These are phyloP conservation scores for Allium sativum DNA, from an alignment of 106 monocot genomes.

Conservation along the genomic window DNA sequence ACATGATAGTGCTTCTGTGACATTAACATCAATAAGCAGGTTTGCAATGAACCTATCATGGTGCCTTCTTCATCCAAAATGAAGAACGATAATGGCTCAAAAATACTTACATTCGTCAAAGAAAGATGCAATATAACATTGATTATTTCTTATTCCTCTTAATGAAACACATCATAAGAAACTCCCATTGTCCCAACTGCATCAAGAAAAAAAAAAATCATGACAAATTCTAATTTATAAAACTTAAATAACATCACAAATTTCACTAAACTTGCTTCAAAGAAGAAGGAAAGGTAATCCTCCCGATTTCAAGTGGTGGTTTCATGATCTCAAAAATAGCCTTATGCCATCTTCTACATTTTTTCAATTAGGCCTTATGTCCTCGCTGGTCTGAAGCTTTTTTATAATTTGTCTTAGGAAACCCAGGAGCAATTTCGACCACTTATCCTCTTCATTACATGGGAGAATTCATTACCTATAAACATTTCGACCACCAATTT, in stretches of 20 bases:
- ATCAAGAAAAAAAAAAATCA: not conserved
- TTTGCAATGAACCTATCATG: too few species aligned
- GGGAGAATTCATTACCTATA: too few species aligned
- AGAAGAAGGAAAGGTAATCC: constrained; percentile 68
- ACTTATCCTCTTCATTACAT: constrained; percentile 33
- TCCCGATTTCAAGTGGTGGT: constrained; percentile 28
- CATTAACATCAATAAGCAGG: too few species aligned
- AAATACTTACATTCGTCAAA: constrained; percentile 27
- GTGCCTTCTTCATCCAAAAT: too few species aligned
- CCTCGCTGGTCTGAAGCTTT: constrained; percentile 49
- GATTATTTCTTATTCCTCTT: constrained; percentile 56
- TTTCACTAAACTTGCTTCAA: constrained; percentile 55
- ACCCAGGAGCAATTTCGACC: constrained; percentile 67
- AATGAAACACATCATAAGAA: constrained; percentile 41
- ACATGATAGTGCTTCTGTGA: too few species aligned
- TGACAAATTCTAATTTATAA: constrained; percentile 1
- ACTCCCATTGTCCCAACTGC: constrained; percentile 41
- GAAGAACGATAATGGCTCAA: too few species aligned
- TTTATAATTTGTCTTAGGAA: constrained; percentile 45
- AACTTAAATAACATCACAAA: not conserved
- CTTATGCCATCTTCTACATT: constrained; percentile 66
- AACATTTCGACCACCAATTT: too few species aligned
- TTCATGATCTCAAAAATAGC: constrained; percentile 24
- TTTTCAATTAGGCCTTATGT: constrained; percentile 60
- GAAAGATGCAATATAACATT: constrained; percentile 37